phyloP scores from a whole-genome alignment of 768 basidiomycete genomes.

The Botryobasidium botryosum region DNA sequence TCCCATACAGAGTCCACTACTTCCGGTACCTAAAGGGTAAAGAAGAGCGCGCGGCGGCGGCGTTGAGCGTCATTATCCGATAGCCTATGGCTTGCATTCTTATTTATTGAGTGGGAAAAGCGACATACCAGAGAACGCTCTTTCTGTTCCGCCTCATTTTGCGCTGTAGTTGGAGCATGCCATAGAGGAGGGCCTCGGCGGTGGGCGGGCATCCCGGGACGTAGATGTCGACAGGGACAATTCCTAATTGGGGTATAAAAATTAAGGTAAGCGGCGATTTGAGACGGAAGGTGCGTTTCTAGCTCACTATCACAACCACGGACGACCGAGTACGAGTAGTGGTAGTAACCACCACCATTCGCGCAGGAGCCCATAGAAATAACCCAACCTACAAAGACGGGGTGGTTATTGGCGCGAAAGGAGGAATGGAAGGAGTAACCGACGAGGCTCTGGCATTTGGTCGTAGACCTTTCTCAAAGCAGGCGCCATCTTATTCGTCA shows the following conservation, averaged over 20 bases:
- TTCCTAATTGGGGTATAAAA: conserved; percentile 32
- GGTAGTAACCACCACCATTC: conserved; percentile 94
- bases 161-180: conserved; percentile 90
- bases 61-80: not conserved
- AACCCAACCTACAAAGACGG: conserved; percentile 74
- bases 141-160: conserved; percentile 87
- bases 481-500: conserved; percentile 99
- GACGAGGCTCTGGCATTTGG: conserved; percentile 96
- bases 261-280: not conserved
- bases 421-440: not conserved
- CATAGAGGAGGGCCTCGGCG: conserved; percentile 93
- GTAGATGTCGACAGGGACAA: conserved; percentile 97
- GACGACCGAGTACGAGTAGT: conserved; percentile 97
- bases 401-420: not conserved
- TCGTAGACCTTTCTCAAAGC: conserved; percentile 92
- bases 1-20: not conserved
- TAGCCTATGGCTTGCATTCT: not conserved
- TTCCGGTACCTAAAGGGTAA: conserved; percentile 9
- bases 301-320: conserved; percentile 92
- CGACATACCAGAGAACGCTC: conserved; percentile 62
- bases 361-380: conserved; percentile 99
- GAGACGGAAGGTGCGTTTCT: not conserved
- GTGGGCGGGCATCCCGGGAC: conserved; percentile 91
- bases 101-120: not conserved
- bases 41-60: not conserved